Evolutionary conservation across 2,329 filamentous ascomycete genomes (phyloP).

Genomic region (Cytospora schulzeri): DNA sequence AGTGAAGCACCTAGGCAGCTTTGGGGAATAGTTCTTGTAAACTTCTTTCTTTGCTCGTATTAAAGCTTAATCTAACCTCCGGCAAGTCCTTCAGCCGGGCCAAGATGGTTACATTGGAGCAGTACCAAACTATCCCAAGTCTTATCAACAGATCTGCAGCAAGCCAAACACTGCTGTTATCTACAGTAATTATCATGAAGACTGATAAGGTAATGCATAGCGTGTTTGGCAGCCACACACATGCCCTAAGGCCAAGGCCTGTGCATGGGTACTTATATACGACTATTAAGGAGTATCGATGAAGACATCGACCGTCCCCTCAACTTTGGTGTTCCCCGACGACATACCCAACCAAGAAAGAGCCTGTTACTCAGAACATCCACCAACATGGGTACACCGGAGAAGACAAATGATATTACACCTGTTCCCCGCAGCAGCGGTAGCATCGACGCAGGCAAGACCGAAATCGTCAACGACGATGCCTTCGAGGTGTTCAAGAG

Average conservation of each 20-base stretch:
- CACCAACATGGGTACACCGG: not conserved
- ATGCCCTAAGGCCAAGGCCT: no score
- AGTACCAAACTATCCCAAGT: not conserved
- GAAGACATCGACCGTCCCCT: not conserved
- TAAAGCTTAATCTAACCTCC: not conserved
- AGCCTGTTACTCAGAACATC: not conserved
- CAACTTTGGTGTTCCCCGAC: not conserved
- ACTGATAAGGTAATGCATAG: not conserved
- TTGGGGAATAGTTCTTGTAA: not conserved
- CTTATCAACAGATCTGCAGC: not conserved
- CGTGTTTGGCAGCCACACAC: not conserved
- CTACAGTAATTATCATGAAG: not conserved
- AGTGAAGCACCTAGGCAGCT: no score
- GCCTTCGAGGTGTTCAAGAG: slow-evolving; percentile 51
- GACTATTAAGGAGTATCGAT: not conserved
- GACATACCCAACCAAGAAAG: not conserved
- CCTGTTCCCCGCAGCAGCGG: slow-evolving; percentile 19
- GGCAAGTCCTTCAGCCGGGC: not conserved
- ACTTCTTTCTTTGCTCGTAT: not conserved
- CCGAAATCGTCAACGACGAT: slow-evolving; percentile 25
- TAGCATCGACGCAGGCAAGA: slow-evolving; percentile 26
- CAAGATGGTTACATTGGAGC: not conserved
- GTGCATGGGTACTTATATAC: not conserved
- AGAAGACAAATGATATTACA: slow-evolving; percentile 12
- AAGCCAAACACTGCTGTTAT: not conserved